These are phyloP conservation scores for Porogramme epimiltina DNA, from an alignment of 1,284 basidiomycete genomes.

Conservation along the genomic window DNA sequence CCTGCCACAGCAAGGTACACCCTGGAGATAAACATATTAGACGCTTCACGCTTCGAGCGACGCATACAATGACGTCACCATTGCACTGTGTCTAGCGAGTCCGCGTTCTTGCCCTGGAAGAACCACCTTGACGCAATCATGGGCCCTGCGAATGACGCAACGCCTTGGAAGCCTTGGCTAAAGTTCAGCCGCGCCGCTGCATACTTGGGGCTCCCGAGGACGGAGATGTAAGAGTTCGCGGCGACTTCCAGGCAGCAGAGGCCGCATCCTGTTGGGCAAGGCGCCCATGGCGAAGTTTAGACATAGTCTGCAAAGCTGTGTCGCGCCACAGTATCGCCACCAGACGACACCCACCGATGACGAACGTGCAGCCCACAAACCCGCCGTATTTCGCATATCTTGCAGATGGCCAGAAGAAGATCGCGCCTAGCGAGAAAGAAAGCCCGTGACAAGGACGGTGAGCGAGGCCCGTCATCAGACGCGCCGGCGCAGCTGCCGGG, in stretches of 20 bases:
- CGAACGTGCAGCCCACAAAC: constrained; percentile 74
- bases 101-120: constrained; percentile 65
- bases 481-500: too few relatives aligned
- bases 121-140: constrained; percentile 80
- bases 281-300: not conserved
- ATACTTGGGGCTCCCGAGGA: constrained; percentile 66
- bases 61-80: constrained; percentile 42
- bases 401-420: constrained; percentile 84
- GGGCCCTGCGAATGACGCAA: constrained; percentile 79
- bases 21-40: constrained; percentile 35
- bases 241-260: constrained; percentile 70
- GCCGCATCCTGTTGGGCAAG: constrained; percentile 57
- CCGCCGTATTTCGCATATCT: constrained; percentile 68
- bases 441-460: constrained; percentile 1
- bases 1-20: constrained; percentile 80
- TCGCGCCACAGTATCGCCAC: constrained; percentile 9
- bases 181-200: constrained; percentile 82
- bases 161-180: constrained; percentile 82
- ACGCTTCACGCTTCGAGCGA: not conserved
- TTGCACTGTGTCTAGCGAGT: constrained; percentile 70
- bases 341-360: constrained; percentile 59
- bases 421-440: constrained; percentile 48
- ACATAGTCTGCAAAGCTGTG: not conserved
- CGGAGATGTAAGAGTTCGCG: constrained; percentile 81
- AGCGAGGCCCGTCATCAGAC: too few relatives aligned